Evolutionary conservation across 192 early-diverging fungal species (phyloP), one percentile per base, ranked within the genome.

Genomic region (Gonapodya prolifera): DNA sequence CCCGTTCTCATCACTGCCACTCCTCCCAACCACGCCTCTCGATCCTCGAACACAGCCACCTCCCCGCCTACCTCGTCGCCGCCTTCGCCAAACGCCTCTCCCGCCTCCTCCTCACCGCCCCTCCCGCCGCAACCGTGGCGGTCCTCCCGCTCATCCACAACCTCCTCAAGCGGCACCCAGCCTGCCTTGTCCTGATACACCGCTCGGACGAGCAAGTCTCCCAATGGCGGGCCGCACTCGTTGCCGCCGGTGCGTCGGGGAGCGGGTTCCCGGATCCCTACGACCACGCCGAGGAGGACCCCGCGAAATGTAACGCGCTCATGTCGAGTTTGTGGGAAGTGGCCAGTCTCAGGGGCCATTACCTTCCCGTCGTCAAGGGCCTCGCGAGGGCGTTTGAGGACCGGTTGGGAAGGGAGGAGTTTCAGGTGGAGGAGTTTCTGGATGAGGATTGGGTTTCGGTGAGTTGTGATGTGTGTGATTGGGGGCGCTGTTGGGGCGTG

Each of bases 251-350:
- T 23, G 69, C 23, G 28, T 8, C 34, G 30, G 35, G 1, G 75
- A 82, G 34, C 18, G 17, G 35, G 45, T 71, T 1, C 30, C 23
- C 34, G 79, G 88, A 85, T 80, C 83, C 85, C 1, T 92, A 86
- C 77, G 75, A 87, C 71, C 80, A 88, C 31, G 78, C 83, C 30
- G 91, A 94, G 78, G 75, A 80, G 0, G 91, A 97, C 81, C 95
- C 94, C 1, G 90, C 91, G 74, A 91, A 95, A 77, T 91, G 86
- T 77, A 80, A 83, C 29, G 96, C 96, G 0, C 76, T 95, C 2
- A 88, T 94, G 70, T 94, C 92, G 77, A 96, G 93, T 31, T 82
- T 99, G 70, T 99, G 97, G 97, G 97, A 99, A 79, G 70, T 99
- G 33, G 78, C 80, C 84, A 91, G 91, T 0, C 82, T 99, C 31